Conservation (phyloP, 257 asterid genomes). For the Penstemon barbatus region DNA sequence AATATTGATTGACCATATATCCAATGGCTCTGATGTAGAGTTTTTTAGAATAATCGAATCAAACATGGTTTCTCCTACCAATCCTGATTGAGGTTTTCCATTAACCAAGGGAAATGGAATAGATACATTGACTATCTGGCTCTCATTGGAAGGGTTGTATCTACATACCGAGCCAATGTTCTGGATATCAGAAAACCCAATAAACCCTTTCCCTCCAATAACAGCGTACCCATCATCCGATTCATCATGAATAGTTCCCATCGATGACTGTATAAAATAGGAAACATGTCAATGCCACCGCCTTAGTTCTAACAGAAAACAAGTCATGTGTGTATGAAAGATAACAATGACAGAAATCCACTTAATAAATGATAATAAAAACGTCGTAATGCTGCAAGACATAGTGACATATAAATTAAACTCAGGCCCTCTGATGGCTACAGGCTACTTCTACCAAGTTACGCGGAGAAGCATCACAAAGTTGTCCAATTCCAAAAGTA, state of each 20-base stretch:
- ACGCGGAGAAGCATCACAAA: too few relatives aligned
- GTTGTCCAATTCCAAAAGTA: too few relatives aligned
- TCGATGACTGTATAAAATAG: slow-evolving; percentile 23
- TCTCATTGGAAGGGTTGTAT: slow-evolving; percentile 73
- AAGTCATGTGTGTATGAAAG: too few relatives aligned
- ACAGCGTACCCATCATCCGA: slow-evolving; percentile 82
- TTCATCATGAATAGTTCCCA: slow-evolving; percentile 45
- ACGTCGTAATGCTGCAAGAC: too few relatives aligned
- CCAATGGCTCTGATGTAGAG: slow-evolving; percentile 47
- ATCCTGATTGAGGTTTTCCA: slow-evolving; percentile 35
- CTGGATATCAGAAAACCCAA: slow-evolving; percentile 74
- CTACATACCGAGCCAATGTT: slow-evolving; percentile 46
- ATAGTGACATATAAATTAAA: too few relatives aligned
- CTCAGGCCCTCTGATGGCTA: too few relatives aligned
- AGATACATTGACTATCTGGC: slow-evolving; percentile 55
- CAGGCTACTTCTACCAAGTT: too few relatives aligned
- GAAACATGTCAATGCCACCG: slow-evolving; percentile 6
- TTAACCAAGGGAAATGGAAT: slow-evolving; percentile 62
- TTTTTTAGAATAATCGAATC: slow-evolving; percentile 63
- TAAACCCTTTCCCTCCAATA: slow-evolving; percentile 75
- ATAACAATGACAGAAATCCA: too few relatives aligned
- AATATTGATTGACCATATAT: slow-evolving; percentile 74
- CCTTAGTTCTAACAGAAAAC: slow-evolving; percentile 6
- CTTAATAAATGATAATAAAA: too few relatives aligned
- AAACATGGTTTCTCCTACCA: slow-evolving; percentile 58